phyloP scores from a whole-genome alignment of 169 alveolate species.

The Plasmodium chabaudi region DNA sequence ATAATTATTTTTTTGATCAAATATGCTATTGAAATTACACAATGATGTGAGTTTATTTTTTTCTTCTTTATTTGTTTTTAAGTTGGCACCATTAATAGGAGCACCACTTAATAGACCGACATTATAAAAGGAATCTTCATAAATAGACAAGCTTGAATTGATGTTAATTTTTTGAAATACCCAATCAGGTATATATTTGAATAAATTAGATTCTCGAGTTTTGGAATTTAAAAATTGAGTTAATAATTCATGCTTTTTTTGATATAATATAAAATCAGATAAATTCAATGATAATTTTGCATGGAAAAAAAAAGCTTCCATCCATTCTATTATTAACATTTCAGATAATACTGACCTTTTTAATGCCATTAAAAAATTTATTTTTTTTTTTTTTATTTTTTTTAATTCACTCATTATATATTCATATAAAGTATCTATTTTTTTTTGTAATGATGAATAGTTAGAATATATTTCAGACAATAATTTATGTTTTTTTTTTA shows the following conservation, averaged over 20 bases:
- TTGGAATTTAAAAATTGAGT: slow-evolving; percentile 19
- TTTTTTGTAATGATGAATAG: slow-evolving; percentile 85
- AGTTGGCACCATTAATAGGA: not conserved
- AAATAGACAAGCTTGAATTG: slow-evolving; percentile 35
- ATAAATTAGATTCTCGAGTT: slow-evolving; percentile 10
- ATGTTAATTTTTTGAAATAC: slow-evolving; percentile 31
- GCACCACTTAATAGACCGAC: not conserved
- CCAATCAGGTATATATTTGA: slow-evolving; percentile 66
- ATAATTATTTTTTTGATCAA: slow-evolving; percentile 29
- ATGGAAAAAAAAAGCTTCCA: slow-evolving; percentile 84
- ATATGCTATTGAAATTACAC: slow-evolving; percentile 31
- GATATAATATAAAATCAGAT: slow-evolving; percentile 49
- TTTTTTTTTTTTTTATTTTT: slow-evolving; percentile 82
- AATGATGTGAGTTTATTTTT: slow-evolving; percentile 16
- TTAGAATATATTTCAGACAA: slow-evolving; percentile 89
- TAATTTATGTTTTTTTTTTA: slow-evolving; percentile 86
- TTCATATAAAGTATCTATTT: slow-evolving; percentile 87
- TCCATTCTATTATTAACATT: slow-evolving; percentile 89
- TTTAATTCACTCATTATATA: slow-evolving; percentile 84
- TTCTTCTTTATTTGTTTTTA: not conserved
- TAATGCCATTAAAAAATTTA: slow-evolving; percentile 86
- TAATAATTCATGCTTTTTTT: slow-evolving; percentile 59
- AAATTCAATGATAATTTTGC: slow-evolving; percentile 53
- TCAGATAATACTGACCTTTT: slow-evolving; percentile 89
- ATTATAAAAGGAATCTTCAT: slow-evolving; percentile 52